Percentiles rank a stretch among this genome's conserved stretches.
Evolutionary conservation across 2,329 filamentous ascomycete genomes (phyloP).

Genomic region (Aspergillus pseudoviridinutans): DNA sequence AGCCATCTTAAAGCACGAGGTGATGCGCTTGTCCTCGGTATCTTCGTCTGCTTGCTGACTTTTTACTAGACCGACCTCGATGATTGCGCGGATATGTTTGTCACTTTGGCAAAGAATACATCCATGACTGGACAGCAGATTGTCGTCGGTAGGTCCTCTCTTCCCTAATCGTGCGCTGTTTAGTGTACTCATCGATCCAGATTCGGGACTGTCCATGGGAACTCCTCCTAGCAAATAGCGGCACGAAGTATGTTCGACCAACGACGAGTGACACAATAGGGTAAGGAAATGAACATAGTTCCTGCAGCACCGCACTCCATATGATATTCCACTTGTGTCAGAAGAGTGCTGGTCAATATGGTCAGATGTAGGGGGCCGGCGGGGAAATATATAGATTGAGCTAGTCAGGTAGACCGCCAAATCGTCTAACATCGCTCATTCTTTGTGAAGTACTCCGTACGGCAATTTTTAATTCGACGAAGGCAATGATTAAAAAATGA

Average conservation of each 20-base stretch:
- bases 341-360: too few relatives aligned
- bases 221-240: too few relatives aligned
- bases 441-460: too few relatives aligned
- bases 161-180: neutral
- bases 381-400: too few relatives aligned
- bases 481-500: neutral
- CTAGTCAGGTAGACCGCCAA: too few relatives aligned
- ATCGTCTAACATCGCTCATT: too few relatives aligned
- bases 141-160: slow-evolving; percentile 20
- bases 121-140: slow-evolving; percentile 33
- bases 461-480: neutral
- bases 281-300: too few relatives aligned
- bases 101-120: slow-evolving; percentile 25
- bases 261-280: too few relatives aligned
- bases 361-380: too few relatives aligned
- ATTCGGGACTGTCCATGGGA: neutral
- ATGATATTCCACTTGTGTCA: too few relatives aligned
- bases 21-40: neutral
- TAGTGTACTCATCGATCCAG: neutral
- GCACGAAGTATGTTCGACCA: too few relatives aligned
- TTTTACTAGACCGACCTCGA: slow-evolving; percentile 22
- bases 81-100: slow-evolving; percentile 25
- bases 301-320: too few relatives aligned
- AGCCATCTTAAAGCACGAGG: neutral
- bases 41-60: neutral